Base-by-base conservation (phyloP, 305 asterid species). In the Rubia tinctorum region DNA sequence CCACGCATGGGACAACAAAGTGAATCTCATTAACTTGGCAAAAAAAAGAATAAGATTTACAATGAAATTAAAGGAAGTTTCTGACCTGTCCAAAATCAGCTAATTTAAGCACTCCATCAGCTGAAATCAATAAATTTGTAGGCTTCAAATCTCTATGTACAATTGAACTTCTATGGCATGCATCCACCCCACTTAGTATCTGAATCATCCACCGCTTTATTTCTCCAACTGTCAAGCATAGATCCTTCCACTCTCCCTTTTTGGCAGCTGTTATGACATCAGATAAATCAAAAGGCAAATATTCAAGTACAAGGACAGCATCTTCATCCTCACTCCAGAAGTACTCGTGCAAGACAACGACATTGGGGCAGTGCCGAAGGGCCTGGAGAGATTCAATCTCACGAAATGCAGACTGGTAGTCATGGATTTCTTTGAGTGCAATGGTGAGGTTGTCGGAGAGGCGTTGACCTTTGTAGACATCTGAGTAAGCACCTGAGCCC, bases 261-360 rank as follows among this genome's bases (percentile, higher is more conserved):
- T 83, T 89, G 60, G 88, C 91, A 18, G 88, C 87, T 76, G 71
- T 80, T 18, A 92, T 85, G 51, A 95, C 89, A 75, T 92, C 86
- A 51, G 83, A 80, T 75, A 95, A 82, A 76, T 95, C 97, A 40
- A 92, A 81, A 59, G 91, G 92, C 74, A 95, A 76, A 84, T 86
- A 92, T 84, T 95, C 99, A 49, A 95, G 91, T 81, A 95, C 99
- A 66, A 92, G 79, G 2, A 95, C 96, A 60, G 93, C 89, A 77
- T 90, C 99, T n/a, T 95, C 99, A 44, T 90, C 98, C 58, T 92
- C 97, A 81, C 89, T 80, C 94, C 93, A 92, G 85, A 92, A 95
- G 79, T 88, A 89, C 81, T 95, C 98, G 77, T 84, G 87, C 78
- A 95, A 73, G 10, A 49, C 60, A 27, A 81, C 84, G 69, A 95